Evolutionary conservation across 2,329 filamentous ascomycete species (phyloP).

Genomic region (Neopestalotiopsis sp.): DNA sequence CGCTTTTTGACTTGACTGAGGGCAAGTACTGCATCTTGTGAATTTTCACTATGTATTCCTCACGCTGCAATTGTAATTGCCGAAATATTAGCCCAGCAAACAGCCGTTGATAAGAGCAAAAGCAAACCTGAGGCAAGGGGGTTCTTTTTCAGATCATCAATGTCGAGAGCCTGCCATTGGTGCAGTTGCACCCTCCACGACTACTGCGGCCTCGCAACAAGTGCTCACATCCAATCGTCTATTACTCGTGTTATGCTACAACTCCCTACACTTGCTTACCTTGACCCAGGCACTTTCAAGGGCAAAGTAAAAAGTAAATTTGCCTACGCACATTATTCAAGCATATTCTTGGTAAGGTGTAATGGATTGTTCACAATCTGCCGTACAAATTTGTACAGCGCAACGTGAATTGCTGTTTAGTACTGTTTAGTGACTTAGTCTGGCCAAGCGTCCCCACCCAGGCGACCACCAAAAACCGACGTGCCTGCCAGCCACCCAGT

Average conservation of each 20-base stretch:
- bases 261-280: too few species aligned
- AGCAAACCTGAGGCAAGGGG: neutral
- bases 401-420: slow-evolving; percentile 29
- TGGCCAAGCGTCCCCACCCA: slow-evolving; percentile 9
- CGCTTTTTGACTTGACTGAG: neutral
- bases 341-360: neutral
- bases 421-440: slow-evolving; percentile 13
- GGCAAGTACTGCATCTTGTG: neutral
- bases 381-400: slow-evolving; percentile 28
- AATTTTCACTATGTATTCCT: neutral
- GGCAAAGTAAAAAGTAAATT: neutral
- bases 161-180: neutral
- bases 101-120: neutral
- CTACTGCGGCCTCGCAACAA: neutral
- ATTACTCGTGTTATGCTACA: neutral
- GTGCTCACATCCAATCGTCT: neutral
- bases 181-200: neutral
- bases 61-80: neutral
- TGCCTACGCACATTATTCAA: slow-evolving; percentile 9
- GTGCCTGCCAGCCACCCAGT: neutral
- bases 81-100: neutral
- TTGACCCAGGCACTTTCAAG: too few species aligned
- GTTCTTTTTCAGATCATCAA: neutral
- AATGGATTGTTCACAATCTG: slow-evolving; percentile 26
- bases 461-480: neutral